Evolutionary conservation across 495 filamentous ascomycete genomes (phyloP).

Genomic region (Melanomma pulvis-pyrius): DNA sequence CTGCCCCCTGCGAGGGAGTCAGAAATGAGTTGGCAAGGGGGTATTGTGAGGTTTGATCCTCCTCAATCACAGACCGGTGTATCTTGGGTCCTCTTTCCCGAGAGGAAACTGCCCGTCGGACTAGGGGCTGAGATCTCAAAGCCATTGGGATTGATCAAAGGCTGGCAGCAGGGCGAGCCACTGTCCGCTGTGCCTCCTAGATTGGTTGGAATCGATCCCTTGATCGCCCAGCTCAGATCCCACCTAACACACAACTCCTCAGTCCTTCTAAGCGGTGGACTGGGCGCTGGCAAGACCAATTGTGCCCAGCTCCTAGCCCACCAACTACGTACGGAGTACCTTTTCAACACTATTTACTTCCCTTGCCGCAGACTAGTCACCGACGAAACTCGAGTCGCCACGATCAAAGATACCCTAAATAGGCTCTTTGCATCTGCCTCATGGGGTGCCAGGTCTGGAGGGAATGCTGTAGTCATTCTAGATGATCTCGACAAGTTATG

Average conservation of each 20-base stretch:
- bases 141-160: constrained; percentile 23
- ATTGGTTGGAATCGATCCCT: constrained; percentile 83
- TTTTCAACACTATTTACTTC: constrained; percentile 80
- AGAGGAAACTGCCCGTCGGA: constrained; percentile 70
- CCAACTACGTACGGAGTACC: constrained; percentile 62
- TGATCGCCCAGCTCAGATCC: constrained; percentile 68
- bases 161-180: constrained; percentile 52
- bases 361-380: constrained; percentile 81
- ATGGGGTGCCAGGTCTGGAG: constrained; percentile 85
- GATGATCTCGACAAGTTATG: constrained; percentile 94
- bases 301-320: constrained; percentile 68
- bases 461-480: constrained; percentile 78
- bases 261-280: constrained; percentile 81
- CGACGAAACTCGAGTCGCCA: constrained; percentile 83
- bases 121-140: constrained; percentile 66
- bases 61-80: constrained; percentile 44
- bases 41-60: constrained; percentile 77
- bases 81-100: constrained; percentile 75
- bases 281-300: constrained; percentile 86
- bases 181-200: constrained; percentile 57
- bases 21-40: constrained; percentile 65
- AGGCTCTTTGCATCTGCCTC: constrained; percentile 83
- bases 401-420: constrained; percentile 84
- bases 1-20: constrained; percentile 50
- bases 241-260: constrained; percentile 85